A percentile compares a stretch with the other conserved stretches of the same genome.
Conservation (phyloP, 2,329 filamentous ascomycete genomes). For the Aspergillus quadricinctus region DNA sequence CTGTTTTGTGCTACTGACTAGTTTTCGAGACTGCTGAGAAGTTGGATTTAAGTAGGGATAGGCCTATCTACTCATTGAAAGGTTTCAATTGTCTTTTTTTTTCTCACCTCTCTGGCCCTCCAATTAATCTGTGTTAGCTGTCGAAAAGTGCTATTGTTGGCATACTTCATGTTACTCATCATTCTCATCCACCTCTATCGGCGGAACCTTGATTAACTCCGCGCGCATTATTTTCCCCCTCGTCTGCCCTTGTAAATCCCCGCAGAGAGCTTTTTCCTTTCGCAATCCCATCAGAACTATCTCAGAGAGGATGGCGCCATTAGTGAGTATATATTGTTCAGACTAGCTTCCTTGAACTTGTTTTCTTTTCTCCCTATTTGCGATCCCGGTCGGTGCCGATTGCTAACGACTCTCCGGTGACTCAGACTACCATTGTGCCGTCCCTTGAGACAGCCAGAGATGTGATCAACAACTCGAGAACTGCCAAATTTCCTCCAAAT, state of each 20-base stretch:
- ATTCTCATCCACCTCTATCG: background rate
- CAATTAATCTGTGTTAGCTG: background rate
- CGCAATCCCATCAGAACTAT: background rate
- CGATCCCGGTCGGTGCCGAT: background rate
- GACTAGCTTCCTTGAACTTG: background rate
- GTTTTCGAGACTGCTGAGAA: background rate
- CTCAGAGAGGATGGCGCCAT: slow-evolving; percentile 21
- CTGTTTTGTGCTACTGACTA: background rate
- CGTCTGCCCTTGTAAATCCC: slow-evolving; percentile 11
- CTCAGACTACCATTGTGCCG: slow-evolving; percentile 52
- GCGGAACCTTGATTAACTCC: background rate
- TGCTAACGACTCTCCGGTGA: slow-evolving; percentile 8
- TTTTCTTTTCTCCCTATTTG: background rate
- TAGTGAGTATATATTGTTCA: slow-evolving; percentile 16
- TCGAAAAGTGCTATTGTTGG: background rate
- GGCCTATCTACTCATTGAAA: background rate
- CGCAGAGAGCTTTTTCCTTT: slow-evolving; percentile 10
- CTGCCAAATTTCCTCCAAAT: slow-evolving; percentile 61
- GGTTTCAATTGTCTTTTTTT: background rate
- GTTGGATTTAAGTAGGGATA: background rate
- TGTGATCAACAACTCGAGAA: slow-evolving; percentile 50
- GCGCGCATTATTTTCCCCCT: background rate
- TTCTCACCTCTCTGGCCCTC: background rate
- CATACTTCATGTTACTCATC: background rate
- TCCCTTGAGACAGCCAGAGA: slow-evolving; percentile 58